phyloP scores from a whole-genome alignment of 306 rosid species.

The Astragalus membranaceus region DNA sequence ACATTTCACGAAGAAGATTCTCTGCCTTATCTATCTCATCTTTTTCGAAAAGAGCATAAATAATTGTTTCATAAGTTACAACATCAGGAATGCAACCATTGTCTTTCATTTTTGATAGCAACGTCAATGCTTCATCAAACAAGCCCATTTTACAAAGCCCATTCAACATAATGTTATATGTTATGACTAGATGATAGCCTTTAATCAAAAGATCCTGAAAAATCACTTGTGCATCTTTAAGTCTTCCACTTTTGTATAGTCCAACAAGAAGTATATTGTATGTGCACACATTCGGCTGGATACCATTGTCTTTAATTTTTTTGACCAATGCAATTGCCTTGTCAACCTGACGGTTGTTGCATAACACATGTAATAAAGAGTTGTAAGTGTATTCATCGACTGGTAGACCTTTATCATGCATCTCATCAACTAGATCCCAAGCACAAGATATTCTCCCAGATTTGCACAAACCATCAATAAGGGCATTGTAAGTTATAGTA shows the following conservation, averaged over 20 bases:
- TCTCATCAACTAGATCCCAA: background rate
- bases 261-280: background rate
- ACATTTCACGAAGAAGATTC: background rate
- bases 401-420: background rate
- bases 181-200: background rate
- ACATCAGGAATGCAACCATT: background rate
- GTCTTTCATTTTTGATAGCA: background rate
- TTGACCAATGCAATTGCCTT: background rate
- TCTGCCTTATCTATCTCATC: background rate
- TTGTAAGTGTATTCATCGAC: background rate
- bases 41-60: background rate
- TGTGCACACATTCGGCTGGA: background rate
- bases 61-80: background rate
- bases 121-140: background rate
- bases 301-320: background rate
- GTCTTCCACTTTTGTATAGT: background rate
- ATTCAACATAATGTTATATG: background rate
- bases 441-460: background rate
- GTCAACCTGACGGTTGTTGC: background rate
- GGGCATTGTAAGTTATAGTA: background rate
- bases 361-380: background rate
- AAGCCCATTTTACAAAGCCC: background rate
- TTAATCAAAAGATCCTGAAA: background rate
- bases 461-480: conserved; percentile 2
- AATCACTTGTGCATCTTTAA: background rate